These are phyloP conservation scores for Diphasiastrum complanatum DNA, from an alignment of 83 land plant species.

Conservation along the genomic window DNA sequence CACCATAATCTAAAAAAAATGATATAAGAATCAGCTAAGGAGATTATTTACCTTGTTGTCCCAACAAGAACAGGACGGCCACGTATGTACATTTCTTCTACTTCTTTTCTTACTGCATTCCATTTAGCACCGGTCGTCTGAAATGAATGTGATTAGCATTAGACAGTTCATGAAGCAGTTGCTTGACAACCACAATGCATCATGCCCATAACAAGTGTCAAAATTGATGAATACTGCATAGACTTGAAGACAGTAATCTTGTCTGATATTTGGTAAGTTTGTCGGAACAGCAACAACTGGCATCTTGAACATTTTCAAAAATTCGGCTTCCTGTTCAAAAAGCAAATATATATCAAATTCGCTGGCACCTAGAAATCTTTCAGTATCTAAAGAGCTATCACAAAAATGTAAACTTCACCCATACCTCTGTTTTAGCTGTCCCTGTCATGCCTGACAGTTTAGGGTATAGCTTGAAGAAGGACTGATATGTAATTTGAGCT, in stretches of 20 bases:
- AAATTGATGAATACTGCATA: slow-evolving; percentile 59
- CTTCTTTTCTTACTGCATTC: slow-evolving; percentile 78
- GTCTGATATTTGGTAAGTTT: slow-evolving; percentile 87
- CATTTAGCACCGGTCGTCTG: slow-evolving; percentile 91
- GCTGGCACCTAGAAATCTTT: too few relatives aligned
- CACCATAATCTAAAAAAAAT: neutral
- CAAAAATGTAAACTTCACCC: neutral
- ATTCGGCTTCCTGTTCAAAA: slow-evolving; percentile 72
- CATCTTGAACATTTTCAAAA: slow-evolving; percentile 85
- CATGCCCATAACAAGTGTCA: neutral
- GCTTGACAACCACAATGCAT: neutral
- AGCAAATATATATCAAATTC: too few relatives aligned
- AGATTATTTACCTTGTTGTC: slow-evolving; percentile 68
- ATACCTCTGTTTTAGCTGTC: slow-evolving; percentile 96
- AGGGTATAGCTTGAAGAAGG: slow-evolving; percentile 91
- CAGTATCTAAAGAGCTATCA: neutral
- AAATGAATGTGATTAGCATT: too few relatives aligned
- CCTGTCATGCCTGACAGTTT: slow-evolving; percentile 99
- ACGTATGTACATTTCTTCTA: slow-evolving; percentile 64
- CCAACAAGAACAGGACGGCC: slow-evolving; percentile 99
- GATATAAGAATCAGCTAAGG: neutral
- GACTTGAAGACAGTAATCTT: slow-evolving; percentile 84
- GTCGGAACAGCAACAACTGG: slow-evolving; percentile 98
- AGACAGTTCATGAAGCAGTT: too few relatives aligned
- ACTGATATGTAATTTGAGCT: slow-evolving; percentile 96